Percentiles rank a stretch among this genome's conserved stretches.
phyloP scores from a whole-genome alignment of 129 eudicot genomes.

The Rutidosis leptorrhynchoides region DNA sequence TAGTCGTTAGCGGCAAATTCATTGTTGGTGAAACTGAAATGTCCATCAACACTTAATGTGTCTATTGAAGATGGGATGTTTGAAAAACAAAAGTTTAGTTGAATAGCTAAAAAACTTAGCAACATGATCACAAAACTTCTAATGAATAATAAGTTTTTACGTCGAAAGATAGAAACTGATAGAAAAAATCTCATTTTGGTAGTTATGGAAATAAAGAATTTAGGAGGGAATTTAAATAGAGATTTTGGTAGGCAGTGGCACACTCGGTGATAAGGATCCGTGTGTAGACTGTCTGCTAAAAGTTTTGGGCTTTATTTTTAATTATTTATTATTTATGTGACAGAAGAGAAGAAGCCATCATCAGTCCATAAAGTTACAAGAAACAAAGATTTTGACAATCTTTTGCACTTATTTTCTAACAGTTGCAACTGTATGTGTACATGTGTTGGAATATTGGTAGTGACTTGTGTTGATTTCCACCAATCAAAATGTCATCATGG shows the following conservation, averaged over 20 bases:
- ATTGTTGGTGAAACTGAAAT: constrained; percentile 53
- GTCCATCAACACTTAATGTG: constrained; percentile 44
- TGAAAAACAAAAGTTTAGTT: constrained; percentile 48
- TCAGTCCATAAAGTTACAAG: constrained; percentile 37
- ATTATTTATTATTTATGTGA: no score
- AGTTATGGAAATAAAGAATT: constrained; percentile 32
- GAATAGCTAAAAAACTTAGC: constrained; percentile 42
- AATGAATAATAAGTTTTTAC: constrained; percentile 32
- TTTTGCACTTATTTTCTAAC: constrained; percentile 50
- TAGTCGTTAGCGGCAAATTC: constrained; percentile 75
- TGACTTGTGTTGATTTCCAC: constrained; percentile 29
- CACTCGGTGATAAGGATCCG: constrained; percentile 60
- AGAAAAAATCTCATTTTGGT: constrained; percentile 28
- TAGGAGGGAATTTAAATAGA: constrained; percentile 53
- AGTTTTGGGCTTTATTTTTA: constrained; percentile 36
- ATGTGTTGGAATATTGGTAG: constrained; percentile 25
- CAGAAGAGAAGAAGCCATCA: no score
- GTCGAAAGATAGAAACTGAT: constrained; percentile 23
- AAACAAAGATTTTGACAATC: constrained; percentile 59
- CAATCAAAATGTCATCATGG: constrained; percentile 22
- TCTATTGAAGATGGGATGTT: constrained; percentile 48
- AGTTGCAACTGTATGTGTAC: constrained; percentile 36
- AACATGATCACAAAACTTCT: constrained; percentile 59
- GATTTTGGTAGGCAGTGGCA: constrained; percentile 32
- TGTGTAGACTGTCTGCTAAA: constrained; percentile 61